Evolutionary conservation across 2,329 filamentous ascomycete genomes (phyloP), one percentile per base, ranked within the genome.

Genomic region (Sphaerulina musiva): DNA sequence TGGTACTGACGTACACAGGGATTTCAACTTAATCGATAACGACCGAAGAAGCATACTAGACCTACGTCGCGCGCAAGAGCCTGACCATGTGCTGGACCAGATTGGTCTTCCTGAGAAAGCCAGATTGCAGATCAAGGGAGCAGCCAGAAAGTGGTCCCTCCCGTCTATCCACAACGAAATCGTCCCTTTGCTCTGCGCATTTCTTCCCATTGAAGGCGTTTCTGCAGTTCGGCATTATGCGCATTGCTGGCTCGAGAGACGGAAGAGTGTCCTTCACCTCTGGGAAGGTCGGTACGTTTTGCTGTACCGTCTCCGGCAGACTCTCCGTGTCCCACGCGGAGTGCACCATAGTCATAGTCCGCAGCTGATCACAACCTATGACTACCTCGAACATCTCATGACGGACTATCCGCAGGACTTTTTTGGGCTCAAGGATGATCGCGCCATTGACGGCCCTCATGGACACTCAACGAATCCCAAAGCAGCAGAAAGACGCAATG

Each of bases 81-180:
- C 97, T 60, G 93, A 97, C 71, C 93, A 97, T 72, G 95, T 97
- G 60, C 97, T 98, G 68, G 93, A 98, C 70, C 82, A 85, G 69
- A 97, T 97, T 72, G 95, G 88, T 72, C 97, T 96, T 69, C 79
- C 93, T 59, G 96, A 98, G 76, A 93, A 93, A 39, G 95, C 46
- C 10, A 9, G 32, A 40, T n/a, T 11, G 34, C 9, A 39, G 32
- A 14, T 48, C 2, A n/a, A 14, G 17, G 17, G 40, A 11, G 34
- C 12, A 12, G 14, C 20, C 6, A 17, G 14, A 1, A 38, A 39
- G 12, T 14, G 23, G 38, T 34, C 32, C 14, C 9, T 48, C 46
- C 12, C 7, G 26, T 26, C 26, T 26, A 26, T 48, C 12, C 46
- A 48, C 31, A 48, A 48, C 20, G 46, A 48, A 34, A 41, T 48